These are phyloP conservation scores for Hyaloscypha finlandica DNA, from an alignment of 495 filamentous ascomycete genomes.

Conservation along the genomic window DNA sequence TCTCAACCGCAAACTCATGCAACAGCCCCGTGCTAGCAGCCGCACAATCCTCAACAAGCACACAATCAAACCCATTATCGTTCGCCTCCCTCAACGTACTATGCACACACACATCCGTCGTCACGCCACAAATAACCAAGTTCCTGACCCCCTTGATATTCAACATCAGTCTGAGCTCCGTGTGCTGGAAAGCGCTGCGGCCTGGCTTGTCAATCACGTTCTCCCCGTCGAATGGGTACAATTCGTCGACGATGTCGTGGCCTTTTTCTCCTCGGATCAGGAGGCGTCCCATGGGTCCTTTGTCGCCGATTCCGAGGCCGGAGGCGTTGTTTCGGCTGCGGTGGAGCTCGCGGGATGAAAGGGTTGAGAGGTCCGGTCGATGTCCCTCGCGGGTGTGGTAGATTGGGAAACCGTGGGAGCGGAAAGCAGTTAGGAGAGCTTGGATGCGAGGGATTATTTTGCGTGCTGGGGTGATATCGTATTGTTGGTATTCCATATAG, in stretches of 20 bases:
- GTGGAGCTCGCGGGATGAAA: conserved; percentile 55
- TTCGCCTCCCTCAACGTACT: conserved; percentile 70
- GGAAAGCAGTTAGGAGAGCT: conserved; percentile 58
- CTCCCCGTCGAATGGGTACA: conserved; percentile 56
- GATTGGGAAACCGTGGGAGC: conserved; percentile 58
- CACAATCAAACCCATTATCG: conserved; percentile 43
- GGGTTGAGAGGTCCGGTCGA: conserved; percentile 59
- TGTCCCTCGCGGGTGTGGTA: conserved; percentile 74
- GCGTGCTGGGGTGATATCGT: conserved; percentile 53
- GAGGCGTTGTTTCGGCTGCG: conserved; percentile 56
- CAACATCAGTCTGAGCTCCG: conserved; percentile 62
- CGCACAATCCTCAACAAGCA: conserved; percentile 27
- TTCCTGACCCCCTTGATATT: conserved; percentile 61
- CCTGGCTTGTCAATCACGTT: conserved; percentile 71
- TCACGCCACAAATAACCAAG: conserved; percentile 65
- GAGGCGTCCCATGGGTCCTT: conserved; percentile 62
- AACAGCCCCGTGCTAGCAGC: conserved; percentile 22
- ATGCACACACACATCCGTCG: conserved; percentile 68
- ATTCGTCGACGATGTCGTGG: conserved; percentile 62
- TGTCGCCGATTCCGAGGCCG: conserved; percentile 57
- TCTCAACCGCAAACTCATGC: conserved; percentile 24
- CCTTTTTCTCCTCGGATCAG: conserved; percentile 65
- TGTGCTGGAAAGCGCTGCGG: conserved; percentile 65
- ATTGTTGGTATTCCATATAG: conserved; percentile 62
- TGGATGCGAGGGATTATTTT: conserved; percentile 56